Conservation (phyloP, 768 basidiomycete genomes). For the Arthromyces matolae region DNA sequence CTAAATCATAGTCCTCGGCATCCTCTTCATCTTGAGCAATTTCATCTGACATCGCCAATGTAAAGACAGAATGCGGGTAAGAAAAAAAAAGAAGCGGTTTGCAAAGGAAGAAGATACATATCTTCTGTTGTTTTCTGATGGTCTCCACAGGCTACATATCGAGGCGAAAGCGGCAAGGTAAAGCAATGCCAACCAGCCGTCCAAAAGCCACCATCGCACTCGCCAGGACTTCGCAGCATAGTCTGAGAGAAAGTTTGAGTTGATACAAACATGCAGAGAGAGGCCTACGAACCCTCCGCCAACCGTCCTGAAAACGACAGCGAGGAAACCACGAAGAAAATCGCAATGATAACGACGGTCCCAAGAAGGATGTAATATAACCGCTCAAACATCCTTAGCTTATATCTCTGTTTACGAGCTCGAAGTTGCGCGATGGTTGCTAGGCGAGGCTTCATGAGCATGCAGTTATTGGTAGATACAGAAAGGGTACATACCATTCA, state of each 20-base stretch:
- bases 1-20: conserved; percentile 89
- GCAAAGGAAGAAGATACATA: conserved; percentile 37
- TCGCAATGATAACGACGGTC: conserved; percentile 75
- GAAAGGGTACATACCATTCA: conserved; percentile 63
- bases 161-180: conserved; percentile 78
- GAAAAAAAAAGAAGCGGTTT: conserved; percentile 10
- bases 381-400: conserved; percentile 83
- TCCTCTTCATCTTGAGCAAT: conserved; percentile 92
- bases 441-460: conserved; percentile 23
- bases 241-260: conserved; percentile 43
- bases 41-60: conserved; percentile 95
- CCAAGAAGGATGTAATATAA: conserved; percentile 82
- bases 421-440: conserved; percentile 87
- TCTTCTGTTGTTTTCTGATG: conserved; percentile 86
- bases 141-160: conserved; percentile 92
- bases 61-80: conserved; percentile 35
- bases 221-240: conserved; percentile 91
- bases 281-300: conserved; percentile 81
- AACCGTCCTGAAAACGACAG: conserved; percentile 88
- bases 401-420: conserved; percentile 82
- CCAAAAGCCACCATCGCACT: conserved; percentile 92
- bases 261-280: too few relatives aligned
- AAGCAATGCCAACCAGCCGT: conserved; percentile 89
- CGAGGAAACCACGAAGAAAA: conserved; percentile 92
- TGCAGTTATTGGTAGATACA: neutral